Evolutionary conservation across 306 rosid species (phyloP).

Genomic region (Medicago ruthenica): DNA sequence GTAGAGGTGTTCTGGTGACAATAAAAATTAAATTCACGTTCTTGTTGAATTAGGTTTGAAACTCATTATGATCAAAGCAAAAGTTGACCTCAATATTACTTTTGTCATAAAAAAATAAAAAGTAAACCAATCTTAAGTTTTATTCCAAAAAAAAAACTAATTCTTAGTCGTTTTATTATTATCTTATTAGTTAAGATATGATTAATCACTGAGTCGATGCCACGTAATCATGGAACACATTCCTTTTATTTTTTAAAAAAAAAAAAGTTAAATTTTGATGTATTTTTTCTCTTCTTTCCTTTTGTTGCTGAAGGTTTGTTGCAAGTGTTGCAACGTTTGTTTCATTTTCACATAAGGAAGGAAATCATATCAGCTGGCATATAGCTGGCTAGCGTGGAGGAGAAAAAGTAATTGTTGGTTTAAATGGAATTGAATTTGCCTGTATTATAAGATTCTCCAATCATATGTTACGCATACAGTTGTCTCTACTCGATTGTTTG

Average conservation of each 20-base stretch:
- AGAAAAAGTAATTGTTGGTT: neutral
- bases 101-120: too few species aligned
- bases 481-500: constrained; percentile 11
- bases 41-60: too few species aligned
- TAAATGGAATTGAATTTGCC: constrained; percentile 12
- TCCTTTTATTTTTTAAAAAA: neutral
- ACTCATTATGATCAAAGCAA: too few species aligned
- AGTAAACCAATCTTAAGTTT: too few species aligned
- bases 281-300: neutral
- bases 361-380: neutral
- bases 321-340: neutral
- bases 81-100: too few species aligned
- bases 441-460: constrained; percentile 30
- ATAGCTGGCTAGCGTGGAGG: neutral
- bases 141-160: too few species aligned
- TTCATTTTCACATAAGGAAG: neutral
- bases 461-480: constrained; percentile 16
- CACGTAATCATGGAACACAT: constrained; percentile 15
- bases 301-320: neutral
- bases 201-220: constrained; percentile 12
- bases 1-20: too few species aligned
- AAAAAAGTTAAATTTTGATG: neutral
- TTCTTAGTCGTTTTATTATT: neutral
- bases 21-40: too few species aligned
- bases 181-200: neutral